These are phyloP conservation scores for Aspergillus persii DNA, from an alignment of 2,329 filamentous ascomycete genomes.

Conservation along the genomic window DNA sequence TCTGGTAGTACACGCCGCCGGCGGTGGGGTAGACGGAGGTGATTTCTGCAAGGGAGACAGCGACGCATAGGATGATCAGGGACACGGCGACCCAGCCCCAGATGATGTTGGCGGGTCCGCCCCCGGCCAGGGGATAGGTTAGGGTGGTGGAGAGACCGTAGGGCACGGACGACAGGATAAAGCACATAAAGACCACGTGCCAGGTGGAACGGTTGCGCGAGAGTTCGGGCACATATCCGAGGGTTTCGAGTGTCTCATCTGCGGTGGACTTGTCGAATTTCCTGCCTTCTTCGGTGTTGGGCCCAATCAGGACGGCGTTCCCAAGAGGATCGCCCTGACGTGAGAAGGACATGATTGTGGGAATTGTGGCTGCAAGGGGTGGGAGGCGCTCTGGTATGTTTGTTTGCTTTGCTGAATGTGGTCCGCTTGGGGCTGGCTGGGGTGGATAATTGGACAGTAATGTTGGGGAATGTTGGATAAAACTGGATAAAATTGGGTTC, in stretches of 20 bases:
- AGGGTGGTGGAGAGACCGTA: constrained; percentile 71
- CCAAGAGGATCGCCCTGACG: background rate
- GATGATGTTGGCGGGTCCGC: constrained; percentile 66
- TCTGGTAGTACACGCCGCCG: constrained; percentile 68
- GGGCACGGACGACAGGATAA: constrained; percentile 71
- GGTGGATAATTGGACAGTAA: too few species aligned
- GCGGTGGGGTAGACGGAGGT: constrained; percentile 66
- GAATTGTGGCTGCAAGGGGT: background rate
- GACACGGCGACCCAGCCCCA: constrained; percentile 68
- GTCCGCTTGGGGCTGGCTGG: too few species aligned
- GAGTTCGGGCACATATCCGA: constrained; percentile 21
- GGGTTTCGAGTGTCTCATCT: constrained; percentile 16
- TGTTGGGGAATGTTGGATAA: too few species aligned
- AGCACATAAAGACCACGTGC: constrained; percentile 37
- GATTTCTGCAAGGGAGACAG: constrained; percentile 65
- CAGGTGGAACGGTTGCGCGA: constrained; percentile 22
- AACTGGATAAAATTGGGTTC: too few species aligned
- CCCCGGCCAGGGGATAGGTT: constrained; percentile 67
- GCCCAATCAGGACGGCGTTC: background rate
- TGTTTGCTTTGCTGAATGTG: too few species aligned
- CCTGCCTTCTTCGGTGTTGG: background rate
- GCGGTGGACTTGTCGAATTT: constrained; percentile 8
- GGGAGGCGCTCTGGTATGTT: too few species aligned
- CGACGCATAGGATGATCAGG: constrained; percentile 61
- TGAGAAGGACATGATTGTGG: background rate